Percentiles rank a stretch among this genome's conserved stretches.
phyloP scores from a whole-genome alignment of 371 early-diverging fungal species.

The Lichtheimia ornata region DNA sequence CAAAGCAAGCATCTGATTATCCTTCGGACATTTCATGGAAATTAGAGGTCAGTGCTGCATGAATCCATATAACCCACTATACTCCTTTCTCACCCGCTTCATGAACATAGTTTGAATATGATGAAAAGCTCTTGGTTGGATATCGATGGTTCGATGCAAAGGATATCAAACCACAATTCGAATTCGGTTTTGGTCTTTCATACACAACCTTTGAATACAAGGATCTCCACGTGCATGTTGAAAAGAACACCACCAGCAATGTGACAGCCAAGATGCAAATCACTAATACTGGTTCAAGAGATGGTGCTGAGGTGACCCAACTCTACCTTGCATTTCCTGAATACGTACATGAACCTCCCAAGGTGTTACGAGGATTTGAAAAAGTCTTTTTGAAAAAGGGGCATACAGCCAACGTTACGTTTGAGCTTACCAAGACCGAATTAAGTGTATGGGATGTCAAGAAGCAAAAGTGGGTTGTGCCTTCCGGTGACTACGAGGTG shows the following conservation, averaged over 20 bases:
- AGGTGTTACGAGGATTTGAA: conserved; percentile 48
- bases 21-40: conserved; percentile 42
- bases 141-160: conserved; percentile 50
- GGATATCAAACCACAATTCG: conserved; percentile 45
- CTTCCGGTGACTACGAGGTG: conserved; percentile 34
- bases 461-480: conserved; percentile 29
- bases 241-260: neutral
- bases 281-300: conserved; percentile 42
- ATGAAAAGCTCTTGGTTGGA: conserved; percentile 51
- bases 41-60: conserved; percentile 3
- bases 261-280: conserved; percentile 27
- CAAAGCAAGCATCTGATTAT: conserved; percentile 33
- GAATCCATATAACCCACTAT: neutral
- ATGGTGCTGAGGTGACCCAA: conserved; percentile 55
- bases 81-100: neutral
- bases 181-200: conserved; percentile 59
- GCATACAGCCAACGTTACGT: conserved; percentile 18
- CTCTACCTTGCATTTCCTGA: conserved; percentile 46
- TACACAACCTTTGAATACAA: conserved; percentile 55
- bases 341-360: conserved; percentile 34
- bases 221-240: conserved; percentile 1
- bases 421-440: conserved; percentile 22
- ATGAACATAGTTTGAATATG: conserved; percentile 31
- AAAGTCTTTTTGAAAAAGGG: conserved; percentile 31
- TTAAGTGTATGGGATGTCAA: conserved; percentile 39